Evolutionary conservation across 2,329 filamentous ascomycete genomes (phyloP).

Genomic region (Aspergillus pseudotamarii): DNA sequence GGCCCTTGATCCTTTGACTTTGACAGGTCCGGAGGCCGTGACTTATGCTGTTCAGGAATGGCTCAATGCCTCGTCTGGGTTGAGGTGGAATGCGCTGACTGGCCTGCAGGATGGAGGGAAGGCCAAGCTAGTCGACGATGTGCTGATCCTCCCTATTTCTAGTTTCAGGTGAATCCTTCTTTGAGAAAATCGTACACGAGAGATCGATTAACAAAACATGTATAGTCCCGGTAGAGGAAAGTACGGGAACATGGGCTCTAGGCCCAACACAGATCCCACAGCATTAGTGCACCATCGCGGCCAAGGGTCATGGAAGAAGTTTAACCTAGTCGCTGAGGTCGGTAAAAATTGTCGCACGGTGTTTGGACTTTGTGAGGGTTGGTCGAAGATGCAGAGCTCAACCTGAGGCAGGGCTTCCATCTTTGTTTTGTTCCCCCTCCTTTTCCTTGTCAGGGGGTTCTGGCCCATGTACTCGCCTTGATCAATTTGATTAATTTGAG

Average conservation of each 20-base stretch:
- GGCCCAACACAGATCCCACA: constrained; percentile 29
- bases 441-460: neutral
- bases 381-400: constrained; percentile 14
- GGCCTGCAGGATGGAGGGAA: constrained; percentile 31
- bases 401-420: neutral
- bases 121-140: constrained; percentile 34
- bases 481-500: neutral
- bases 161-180: constrained; percentile 32
- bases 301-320: constrained; percentile 35
- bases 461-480: neutral
- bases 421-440: neutral
- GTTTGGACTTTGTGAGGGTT: constrained; percentile 34
- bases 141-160: constrained; percentile 38
- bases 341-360: constrained; percentile 37
- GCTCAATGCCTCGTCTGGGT: constrained; percentile 23
- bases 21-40: constrained; percentile 37
- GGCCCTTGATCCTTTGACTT: constrained; percentile 29
- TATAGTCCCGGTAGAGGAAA: constrained; percentile 26
- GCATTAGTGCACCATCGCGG: constrained; percentile 34
- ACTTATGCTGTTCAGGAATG: constrained; percentile 29
- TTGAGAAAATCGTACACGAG: neutral
- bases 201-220: constrained; percentile 7
- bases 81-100: constrained; percentile 36
- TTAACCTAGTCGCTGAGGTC: constrained; percentile 29
- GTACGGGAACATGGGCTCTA: constrained; percentile 38